phyloP scores from a whole-genome alignment of 1,284 basidiomycete genomes.

The Boletus sp. region DNA sequence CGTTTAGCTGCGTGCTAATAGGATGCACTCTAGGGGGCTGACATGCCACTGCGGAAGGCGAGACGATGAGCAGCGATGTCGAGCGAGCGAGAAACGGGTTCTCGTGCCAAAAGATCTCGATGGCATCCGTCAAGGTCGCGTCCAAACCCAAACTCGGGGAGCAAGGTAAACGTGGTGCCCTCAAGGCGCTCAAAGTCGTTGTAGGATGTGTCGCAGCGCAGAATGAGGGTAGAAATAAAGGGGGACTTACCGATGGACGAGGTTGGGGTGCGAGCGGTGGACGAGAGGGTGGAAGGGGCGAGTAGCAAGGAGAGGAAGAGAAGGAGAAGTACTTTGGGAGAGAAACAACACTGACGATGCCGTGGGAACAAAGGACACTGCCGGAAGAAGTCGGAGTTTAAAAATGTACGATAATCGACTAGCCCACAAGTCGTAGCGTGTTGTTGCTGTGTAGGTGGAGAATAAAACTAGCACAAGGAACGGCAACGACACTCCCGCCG shows the following conservation, averaged over 20 bases:
- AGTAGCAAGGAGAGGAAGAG: constrained; percentile 36
- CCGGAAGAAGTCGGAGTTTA: constrained; percentile 33
- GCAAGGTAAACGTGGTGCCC: constrained; percentile 35
- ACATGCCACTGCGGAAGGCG: constrained; percentile 20
- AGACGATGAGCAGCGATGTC: constrained; percentile 1
- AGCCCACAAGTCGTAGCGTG: too few relatives aligned
- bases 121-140: constrained; percentile 8
- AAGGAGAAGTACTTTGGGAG: constrained; percentile 36
- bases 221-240: constrained; percentile 8
- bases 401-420: constrained; percentile 23
- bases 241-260: constrained; percentile 33
- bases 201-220: constrained; percentile 2
- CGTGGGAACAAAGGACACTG: constrained; percentile 39
- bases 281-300: constrained; percentile 27
- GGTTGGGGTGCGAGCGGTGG: constrained; percentile 17
- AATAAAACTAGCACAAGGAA: neutral
- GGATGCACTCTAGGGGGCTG: constrained; percentile 30
- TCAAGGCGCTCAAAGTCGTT: constrained; percentile 29
- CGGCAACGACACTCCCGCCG: neutral
- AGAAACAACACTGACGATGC: constrained; percentile 38
- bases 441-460: neutral
- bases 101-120: constrained; percentile 9
- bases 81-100: neutral
- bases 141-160: constrained; percentile 12
- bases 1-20: constrained; percentile 21